Evolutionary conservation across 768 basidiomycete genomes (phyloP).

Genomic region (Mycena rebaudengoi): DNA sequence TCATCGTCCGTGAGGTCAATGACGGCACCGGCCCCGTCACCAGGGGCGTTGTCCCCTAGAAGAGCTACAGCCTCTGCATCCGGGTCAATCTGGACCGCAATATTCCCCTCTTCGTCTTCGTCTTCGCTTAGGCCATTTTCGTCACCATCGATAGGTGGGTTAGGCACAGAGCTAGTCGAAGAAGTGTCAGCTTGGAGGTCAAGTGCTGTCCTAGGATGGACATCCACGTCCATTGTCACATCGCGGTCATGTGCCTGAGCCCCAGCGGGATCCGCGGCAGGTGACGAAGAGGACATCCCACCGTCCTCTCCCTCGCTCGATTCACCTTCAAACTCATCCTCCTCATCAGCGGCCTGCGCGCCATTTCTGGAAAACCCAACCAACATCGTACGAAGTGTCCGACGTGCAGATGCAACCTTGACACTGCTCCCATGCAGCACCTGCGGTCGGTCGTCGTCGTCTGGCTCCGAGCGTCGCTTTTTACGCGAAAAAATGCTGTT

Average conservation of each 20-base stretch:
- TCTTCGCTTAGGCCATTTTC: slow-evolving; percentile 34
- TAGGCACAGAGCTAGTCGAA: too few species aligned
- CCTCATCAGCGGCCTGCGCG: slow-evolving; percentile 26
- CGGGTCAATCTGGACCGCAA: slow-evolving; percentile 34
- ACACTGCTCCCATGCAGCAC: neutral
- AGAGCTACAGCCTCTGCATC: slow-evolving; percentile 21
- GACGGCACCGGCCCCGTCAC: too few species aligned
- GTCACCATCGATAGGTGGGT: too few species aligned
- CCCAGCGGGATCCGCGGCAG: neutral
- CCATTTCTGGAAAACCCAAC: slow-evolving; percentile 60
- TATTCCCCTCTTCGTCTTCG: slow-evolving; percentile 23
- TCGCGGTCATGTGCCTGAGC: too few species aligned
- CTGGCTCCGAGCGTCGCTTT: slow-evolving; percentile 37
- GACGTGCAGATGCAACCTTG: slow-evolving; percentile 8
- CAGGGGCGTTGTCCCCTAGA: too few species aligned
- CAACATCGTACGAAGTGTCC: slow-evolving; percentile 56
- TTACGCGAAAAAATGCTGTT: slow-evolving; percentile 39
- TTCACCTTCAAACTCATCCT: slow-evolving; percentile 31
- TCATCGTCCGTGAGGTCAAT: slow-evolving; percentile 33
- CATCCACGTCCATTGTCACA: too few species aligned
- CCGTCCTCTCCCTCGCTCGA: slow-evolving; percentile 16
- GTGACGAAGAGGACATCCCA: slow-evolving; percentile 4
- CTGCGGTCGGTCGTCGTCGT: neutral
- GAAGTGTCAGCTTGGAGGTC: too few species aligned
- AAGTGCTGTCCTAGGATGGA: too few species aligned